Conservation (phyloP, 202 grass and related monocot species). For the Bolboschoenoplectus hybrid region DNA sequence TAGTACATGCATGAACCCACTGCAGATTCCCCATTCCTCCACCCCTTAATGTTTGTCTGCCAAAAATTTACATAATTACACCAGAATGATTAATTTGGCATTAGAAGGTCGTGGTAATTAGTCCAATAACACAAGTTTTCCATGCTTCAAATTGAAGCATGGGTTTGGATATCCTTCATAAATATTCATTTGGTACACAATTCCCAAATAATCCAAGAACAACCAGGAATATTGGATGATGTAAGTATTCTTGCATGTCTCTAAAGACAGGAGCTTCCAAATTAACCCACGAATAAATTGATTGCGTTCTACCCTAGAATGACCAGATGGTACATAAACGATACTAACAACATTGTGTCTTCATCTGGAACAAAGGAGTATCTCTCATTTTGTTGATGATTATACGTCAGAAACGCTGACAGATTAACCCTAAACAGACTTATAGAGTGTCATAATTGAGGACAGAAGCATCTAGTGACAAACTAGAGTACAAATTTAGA, state of each 20-base stretch:
- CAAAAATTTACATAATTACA: slow-evolving; percentile 25
- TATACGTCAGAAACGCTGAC: neutral
- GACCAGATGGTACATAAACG: neutral
- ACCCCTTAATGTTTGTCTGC: slow-evolving; percentile 58
- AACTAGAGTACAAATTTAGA: neutral
- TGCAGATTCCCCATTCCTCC: slow-evolving; percentile 47
- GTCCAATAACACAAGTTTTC: neutral
- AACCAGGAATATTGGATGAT: neutral
- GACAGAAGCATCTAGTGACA: neutral
- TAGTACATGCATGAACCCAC: slow-evolving; percentile 56
- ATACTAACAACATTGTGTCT: slow-evolving; percentile 12
- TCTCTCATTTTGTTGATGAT: neutral
- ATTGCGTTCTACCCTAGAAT: neutral
- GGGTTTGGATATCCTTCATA: neutral
- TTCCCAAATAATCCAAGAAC: neutral
- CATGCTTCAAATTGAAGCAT: neutral
- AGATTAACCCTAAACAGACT: neutral
- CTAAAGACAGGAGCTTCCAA: neutral
- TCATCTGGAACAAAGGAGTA: neutral
- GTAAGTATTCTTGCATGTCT: neutral
- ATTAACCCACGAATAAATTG: neutral
- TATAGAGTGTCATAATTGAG: neutral
- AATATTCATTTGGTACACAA: neutral
- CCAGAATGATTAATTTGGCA: neutral
- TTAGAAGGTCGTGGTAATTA: neutral